Conservation (phyloP, 2,329 filamentous ascomycete genomes). For the Venturia pyrina region DNA sequence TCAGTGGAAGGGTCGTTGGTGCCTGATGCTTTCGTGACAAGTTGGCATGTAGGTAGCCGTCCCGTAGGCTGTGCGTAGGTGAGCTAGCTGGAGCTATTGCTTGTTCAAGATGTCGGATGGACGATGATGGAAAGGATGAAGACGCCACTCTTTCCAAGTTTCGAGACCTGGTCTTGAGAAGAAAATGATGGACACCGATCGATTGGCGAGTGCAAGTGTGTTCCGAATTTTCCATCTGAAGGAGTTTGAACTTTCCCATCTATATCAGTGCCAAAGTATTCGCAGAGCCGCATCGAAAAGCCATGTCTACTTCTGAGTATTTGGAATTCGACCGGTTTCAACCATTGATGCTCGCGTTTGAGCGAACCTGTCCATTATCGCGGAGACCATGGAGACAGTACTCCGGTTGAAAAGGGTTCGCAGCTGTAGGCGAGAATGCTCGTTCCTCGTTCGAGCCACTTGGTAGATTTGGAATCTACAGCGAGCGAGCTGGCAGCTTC, state of each 20-base stretch:
- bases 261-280: not conserved
- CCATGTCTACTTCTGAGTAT: too few relatives aligned
- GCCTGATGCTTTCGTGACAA: not conserved
- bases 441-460: not conserved
- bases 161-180: not conserved
- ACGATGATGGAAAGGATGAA: not conserved
- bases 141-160: not conserved
- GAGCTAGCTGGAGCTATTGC: not conserved
- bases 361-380: not conserved
- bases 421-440: not conserved
- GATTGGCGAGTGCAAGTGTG: not conserved
- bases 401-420: not conserved
- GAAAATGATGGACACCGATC: not conserved
- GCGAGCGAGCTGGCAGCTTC: not conserved
- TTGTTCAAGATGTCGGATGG: not conserved
- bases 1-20: not conserved
- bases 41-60: not conserved
- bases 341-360: not conserved
- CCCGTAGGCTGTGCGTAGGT: not conserved
- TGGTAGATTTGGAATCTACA: not conserved
- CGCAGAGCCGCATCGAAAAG: too few relatives aligned
- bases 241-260: not conserved
- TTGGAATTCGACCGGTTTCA: not conserved
- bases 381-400: too few relatives aligned
- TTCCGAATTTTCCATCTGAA: too few relatives aligned